Conservation (phyloP, 192 early-diverging fungal genomes). For the Pilobolus umbonatus region DNA sequence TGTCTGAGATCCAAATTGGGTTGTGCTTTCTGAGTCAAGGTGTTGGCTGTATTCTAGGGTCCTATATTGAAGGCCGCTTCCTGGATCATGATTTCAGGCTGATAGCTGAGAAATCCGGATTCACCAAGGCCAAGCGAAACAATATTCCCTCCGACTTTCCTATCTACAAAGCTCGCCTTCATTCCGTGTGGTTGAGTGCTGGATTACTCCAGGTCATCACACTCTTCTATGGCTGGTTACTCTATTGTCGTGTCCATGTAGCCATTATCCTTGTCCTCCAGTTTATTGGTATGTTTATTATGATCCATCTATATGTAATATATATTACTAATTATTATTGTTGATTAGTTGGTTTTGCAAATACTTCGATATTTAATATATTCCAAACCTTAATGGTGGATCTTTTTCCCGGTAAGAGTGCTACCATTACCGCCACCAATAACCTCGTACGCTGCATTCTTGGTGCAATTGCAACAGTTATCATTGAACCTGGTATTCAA, state of each 20-base stretch:
- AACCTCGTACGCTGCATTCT: conserved; percentile 27
- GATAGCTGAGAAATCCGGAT: background rate
- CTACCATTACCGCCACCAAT: conserved; percentile 26
- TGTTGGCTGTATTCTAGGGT: conserved; percentile 35
- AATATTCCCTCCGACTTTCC: conserved; percentile 7
- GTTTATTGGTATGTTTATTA: conserved; percentile 20
- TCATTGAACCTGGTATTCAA: conserved; percentile 25
- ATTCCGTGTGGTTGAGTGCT: conserved; percentile 13
- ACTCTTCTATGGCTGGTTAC: conserved; percentile 24
- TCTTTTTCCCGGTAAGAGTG: conserved; percentile 23
- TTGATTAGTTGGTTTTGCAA: background rate
- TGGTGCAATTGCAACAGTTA: conserved; percentile 23
- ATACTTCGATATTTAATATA: background rate
- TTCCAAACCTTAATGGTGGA: conserved; percentile 24
- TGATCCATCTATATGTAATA: background rate
- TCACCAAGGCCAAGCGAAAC: background rate
- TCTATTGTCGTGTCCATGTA: conserved; percentile 11
- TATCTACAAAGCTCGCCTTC: conserved; percentile 22
- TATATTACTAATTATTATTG: background rate
- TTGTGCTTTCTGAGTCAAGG: conserved; percentile 41
- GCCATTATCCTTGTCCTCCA: conserved; percentile 19
- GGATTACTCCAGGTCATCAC: conserved; percentile 10
- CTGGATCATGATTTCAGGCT: background rate
- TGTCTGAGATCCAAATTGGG: conserved; percentile 36
- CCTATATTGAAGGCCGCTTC: background rate